Base-by-base conservation (phyloP, 768 basidiomycete genomes). In the Boletus tomentosulus region DNA sequence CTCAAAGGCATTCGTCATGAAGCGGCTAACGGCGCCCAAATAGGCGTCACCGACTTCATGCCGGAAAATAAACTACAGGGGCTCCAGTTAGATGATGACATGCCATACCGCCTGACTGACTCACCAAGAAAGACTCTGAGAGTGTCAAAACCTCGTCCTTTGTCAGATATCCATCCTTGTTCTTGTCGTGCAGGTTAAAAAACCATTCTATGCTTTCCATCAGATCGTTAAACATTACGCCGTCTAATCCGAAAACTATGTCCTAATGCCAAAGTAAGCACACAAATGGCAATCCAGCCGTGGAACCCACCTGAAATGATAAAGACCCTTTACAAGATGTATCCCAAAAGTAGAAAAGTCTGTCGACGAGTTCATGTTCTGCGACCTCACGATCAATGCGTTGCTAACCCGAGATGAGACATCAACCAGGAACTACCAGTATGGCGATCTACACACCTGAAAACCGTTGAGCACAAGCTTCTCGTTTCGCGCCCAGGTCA, bases 201-300 rank as follows among this genome's bases (percentile, higher is more conserved):
- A 98, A 96, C 96, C 96, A 99, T 68, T 97, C 92, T 62, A 98
- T 96, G 60, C 92, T 96, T 53, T 94, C 91, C 97, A 98, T 98
- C 59, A 99, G 73, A 69, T 98, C 97, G 58, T 92, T 95, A 73
- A 91, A 89, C 83, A 98, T 90, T 43, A 97, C 89, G 2, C 87
- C 87, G 61, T 97, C 87, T 46, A 98, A 75, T 1, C 97, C 96
- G 28, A 76, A 79, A 10, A 98, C 86, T 12, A 98, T 75, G 66
- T 98, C 94, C 90, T 98, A 65, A 16, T 54, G 42, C 31, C 55
- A 25, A 31, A 35, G 37, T 60, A 31, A 67, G 47, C 42, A 45
- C 28, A 22, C 15, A 12, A 42, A 48, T 25, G 34, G 4, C 25
- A 10, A 22, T 15, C 24, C 15, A 5, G n/a, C 28, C 38, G 44